These are phyloP conservation scores for Sanghuangporus sanghuang DNA, from an alignment of 1,284 basidiomycete species.

Conservation along the genomic window DNA sequence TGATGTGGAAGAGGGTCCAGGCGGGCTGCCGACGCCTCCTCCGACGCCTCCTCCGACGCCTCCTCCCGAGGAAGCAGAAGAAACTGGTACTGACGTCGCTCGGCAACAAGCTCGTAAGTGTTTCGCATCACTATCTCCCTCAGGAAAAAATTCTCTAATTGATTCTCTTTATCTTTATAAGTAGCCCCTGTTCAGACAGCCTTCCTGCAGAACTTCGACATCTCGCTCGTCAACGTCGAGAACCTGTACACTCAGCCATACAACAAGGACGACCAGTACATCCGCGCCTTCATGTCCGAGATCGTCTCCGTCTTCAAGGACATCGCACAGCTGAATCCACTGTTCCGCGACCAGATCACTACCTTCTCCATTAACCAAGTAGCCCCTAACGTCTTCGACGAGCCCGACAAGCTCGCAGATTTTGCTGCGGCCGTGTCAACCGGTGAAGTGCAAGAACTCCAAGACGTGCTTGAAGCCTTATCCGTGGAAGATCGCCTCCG, in stretches of 20 bases:
- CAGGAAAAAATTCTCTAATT: background rate
- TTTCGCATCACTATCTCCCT: background rate
- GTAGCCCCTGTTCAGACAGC: constrained; percentile 75
- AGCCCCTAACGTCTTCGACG: constrained; percentile 96
- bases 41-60: constrained; percentile 42
- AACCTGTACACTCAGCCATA: constrained; percentile 82
- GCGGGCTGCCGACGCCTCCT: constrained; percentile 46
- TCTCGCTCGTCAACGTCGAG: constrained; percentile 89
- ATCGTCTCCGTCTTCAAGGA: constrained; percentile 99
- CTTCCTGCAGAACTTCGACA: constrained; percentile 85
- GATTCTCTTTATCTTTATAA: background rate
- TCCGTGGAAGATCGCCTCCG: constrained; percentile 87
- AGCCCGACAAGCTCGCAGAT: constrained; percentile 97
- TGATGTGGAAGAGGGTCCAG: constrained; percentile 34
- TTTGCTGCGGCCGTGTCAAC: constrained; percentile 96
- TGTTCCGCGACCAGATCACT: constrained; percentile 97
- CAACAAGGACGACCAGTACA: constrained; percentile 91
- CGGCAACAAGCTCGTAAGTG: background rate
- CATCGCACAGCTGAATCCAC: constrained; percentile 93
- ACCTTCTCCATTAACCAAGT: constrained; percentile 96
- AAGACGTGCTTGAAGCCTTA: constrained; percentile 89
- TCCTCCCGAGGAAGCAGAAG: constrained; percentile 24
- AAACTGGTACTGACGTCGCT: constrained; percentile 16
- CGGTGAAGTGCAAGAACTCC: constrained; percentile 87
- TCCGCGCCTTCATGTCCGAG: constrained; percentile 94